Base-by-base conservation (phyloP, 139 green algal genomes). In the Nannochloris sp. region DNA sequence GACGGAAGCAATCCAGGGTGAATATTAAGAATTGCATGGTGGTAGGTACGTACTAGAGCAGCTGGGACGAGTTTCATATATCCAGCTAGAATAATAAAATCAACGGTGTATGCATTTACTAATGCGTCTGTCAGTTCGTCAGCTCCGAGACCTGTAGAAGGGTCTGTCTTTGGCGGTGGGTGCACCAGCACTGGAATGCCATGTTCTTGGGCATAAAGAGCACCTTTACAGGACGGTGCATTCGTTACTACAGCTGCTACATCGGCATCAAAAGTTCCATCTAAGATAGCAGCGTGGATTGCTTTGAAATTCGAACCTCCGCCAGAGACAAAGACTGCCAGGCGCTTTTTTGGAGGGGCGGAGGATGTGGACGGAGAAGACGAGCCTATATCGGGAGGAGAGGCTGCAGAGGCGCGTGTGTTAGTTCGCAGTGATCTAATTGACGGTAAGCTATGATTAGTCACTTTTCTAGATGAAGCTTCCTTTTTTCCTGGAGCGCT, bases 1-100 rank as follows among this genome's bases (percentile, higher is more conserved):
- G 88, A 73, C 6, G 95, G 95, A 60, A 99, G 83, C 63, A 99
- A 84, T 4, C 81, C 92, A 1, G 95, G 95, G 73, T 99, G 95
- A 68, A 99, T 97, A 84, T 99, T 99, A 34, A 99, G 81, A 73
- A 99, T 98, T 37, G 57, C 63, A 4, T 76, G 60, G 10, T 74
- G 75, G 67, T 83, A 98, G 24, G 75, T 77, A 15, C 56, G 42
- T 42, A 97, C 88, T 54, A 98, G 57, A 36, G 82, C 64, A 0
- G 38, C 13, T 3, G 92, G 92, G 6, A 98, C 83, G 19, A 97
- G 84, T 84, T 96, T 97, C 3, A 98, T 67, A 72, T 95, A 99
- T 15, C 93, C 93, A n/a, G 93, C 93, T 9, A 99, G 81, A 1
- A 96, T 33, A 0, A 99, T 83, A 51, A 73, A 90, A 27, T 96